Evolutionary conservation across 805 yeast species (phyloP).

Genomic region (Tetrapisispora namnaoensis): DNA sequence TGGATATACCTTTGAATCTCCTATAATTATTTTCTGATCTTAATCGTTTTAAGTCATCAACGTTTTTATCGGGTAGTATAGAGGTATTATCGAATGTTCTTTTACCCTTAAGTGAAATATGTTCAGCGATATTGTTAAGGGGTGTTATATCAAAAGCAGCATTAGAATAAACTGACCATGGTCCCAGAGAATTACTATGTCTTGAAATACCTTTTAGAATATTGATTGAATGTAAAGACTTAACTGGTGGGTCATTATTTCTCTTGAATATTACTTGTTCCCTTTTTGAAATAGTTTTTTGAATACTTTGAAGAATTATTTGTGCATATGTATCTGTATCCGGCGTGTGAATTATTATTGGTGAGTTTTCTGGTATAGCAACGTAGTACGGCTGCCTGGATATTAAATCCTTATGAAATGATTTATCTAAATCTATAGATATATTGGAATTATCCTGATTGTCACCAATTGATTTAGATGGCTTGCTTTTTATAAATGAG

Average conservation of each 20-base stretch:
- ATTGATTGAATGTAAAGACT: constrained; percentile 46
- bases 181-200: constrained; percentile 51
- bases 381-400: constrained; percentile 56
- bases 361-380: constrained; percentile 58
- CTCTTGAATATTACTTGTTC: constrained; percentile 34
- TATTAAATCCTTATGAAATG: constrained; percentile 31
- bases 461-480: not conserved
- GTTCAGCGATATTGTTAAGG: constrained; percentile 36
- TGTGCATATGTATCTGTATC: constrained; percentile 38
- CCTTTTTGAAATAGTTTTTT: constrained; percentile 38
- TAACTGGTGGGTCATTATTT: constrained; percentile 31
- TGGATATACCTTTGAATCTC: constrained; percentile 49
- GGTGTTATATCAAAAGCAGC: constrained; percentile 58
- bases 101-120: constrained; percentile 29
- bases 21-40: constrained; percentile 39
- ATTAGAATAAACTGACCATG: constrained; percentile 68
- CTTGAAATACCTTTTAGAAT: constrained; percentile 54
- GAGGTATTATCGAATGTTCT: not conserved
- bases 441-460: not conserved
- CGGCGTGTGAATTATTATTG: constrained; percentile 50
- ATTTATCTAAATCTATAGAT: not conserved
- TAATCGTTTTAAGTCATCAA: constrained; percentile 24
- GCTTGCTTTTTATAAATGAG: constrained; percentile 1
- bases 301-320: constrained; percentile 52
- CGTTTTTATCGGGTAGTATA: constrained; percentile 4